These are phyloP conservation scores for Teratosphaeria epicoccoides DNA, from an alignment of 2,329 filamentous ascomycete species.

Conservation along the genomic window DNA sequence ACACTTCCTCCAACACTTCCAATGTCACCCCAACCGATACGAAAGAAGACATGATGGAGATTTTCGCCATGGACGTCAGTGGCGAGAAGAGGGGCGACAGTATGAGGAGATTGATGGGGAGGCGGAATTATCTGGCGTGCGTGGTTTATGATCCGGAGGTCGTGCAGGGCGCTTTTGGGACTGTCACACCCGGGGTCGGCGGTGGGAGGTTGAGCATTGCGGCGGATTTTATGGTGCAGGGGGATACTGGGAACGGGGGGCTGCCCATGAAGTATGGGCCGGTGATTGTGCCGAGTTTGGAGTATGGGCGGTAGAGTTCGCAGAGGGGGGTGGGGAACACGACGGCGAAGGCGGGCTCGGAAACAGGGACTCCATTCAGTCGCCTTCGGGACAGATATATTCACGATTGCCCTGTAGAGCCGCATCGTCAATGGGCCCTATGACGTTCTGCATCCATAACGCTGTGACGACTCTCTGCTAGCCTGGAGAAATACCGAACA, in stretches of 20 bases:
- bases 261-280: slow-evolving; percentile 91
- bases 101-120: slow-evolving; percentile 82
- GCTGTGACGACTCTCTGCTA: too few species aligned
- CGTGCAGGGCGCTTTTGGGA: slow-evolving; percentile 35
- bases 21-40: slow-evolving; percentile 64
- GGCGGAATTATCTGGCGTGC: slow-evolving; percentile 84
- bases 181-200: slow-evolving; percentile 20
- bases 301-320: slow-evolving; percentile 34
- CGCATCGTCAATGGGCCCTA: too few species aligned
- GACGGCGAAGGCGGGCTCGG: too few species aligned
- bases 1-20: slow-evolving; percentile 14
- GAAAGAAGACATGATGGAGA: slow-evolving; percentile 99
- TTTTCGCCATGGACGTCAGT: slow-evolving; percentile 88
- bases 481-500: too few species aligned
- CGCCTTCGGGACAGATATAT: too few species aligned
- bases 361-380: too few species aligned
- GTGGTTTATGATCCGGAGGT: slow-evolving; percentile 89
- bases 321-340: slow-evolving; percentile 4
- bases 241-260: slow-evolving; percentile 45
- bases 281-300: slow-evolving; percentile 72
- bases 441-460: too few species aligned
- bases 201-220: slow-evolving; percentile 62
- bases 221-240: slow-evolving; percentile 94
- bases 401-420: too few species aligned
- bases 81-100: slow-evolving; percentile 62